Percentiles rank a stretch among this genome's conserved stretches.
Evolutionary conservation across 495 filamentous ascomycete species (phyloP).

Genomic region (Aspergillus saccharolyticus): DNA sequence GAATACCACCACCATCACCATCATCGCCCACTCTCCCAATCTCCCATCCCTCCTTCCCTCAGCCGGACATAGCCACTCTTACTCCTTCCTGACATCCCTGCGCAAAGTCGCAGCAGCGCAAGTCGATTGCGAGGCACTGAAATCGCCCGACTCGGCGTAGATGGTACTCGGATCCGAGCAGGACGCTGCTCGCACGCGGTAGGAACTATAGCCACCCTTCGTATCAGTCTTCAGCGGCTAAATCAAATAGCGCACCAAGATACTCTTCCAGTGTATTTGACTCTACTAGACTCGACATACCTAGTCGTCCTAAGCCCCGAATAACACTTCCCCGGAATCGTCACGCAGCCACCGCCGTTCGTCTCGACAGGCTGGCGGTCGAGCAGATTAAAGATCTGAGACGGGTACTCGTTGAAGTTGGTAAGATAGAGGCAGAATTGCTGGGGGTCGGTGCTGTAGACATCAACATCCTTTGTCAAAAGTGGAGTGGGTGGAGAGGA

Average conservation of each 20-base stretch:
- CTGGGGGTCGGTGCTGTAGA: conserved; percentile 1
- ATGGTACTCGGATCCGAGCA: conserved; percentile 1
- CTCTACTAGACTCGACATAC: background rate
- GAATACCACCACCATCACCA: too few relatives aligned
- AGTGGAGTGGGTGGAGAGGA: too few relatives aligned
- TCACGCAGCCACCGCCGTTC: background rate
- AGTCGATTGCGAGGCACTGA: background rate
- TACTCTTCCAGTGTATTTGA: too few relatives aligned
- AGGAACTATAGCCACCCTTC: background rate
- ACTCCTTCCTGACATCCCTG: background rate
- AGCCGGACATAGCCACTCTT: too few relatives aligned
- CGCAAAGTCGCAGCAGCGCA: background rate
- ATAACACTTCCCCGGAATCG: background rate
- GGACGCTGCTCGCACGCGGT: background rate
- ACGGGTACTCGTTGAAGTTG: conserved; percentile 1
- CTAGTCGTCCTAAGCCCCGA: background rate
- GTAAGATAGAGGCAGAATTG: conserved; percentile 7
- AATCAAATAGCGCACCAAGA: too few relatives aligned
- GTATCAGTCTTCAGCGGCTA: background rate
- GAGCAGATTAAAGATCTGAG: background rate
- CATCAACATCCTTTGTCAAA: too few relatives aligned
- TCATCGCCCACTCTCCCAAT: too few relatives aligned
- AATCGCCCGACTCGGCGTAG: conserved; percentile 4
- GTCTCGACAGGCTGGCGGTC: background rate
- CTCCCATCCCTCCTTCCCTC: too few relatives aligned